Evolutionary conservation across 768 basidiomycete species (phyloP), one percentile per base, ranked within the genome.

Genomic region (Agrocybe chaxingu): DNA sequence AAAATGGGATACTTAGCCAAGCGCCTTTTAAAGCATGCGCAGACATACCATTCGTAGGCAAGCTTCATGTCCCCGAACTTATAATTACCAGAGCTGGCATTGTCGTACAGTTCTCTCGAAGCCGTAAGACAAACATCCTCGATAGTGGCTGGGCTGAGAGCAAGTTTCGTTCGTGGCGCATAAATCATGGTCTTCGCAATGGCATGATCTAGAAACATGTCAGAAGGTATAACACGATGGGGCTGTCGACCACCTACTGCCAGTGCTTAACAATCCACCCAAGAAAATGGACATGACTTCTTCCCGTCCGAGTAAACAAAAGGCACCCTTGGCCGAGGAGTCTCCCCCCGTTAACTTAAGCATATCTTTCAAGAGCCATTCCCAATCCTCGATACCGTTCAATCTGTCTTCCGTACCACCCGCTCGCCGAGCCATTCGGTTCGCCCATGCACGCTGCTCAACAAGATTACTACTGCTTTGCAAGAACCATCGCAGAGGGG

Each of bases 21-120:
- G 19, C 8, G 55, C 60, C 53, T 39, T 34, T 36, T 19, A 3
- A 41, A 29, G 4, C n/a, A 12, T 19, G 10, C 52, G 12, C 41
- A 18, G 18, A 50, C 62, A 54, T 66, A 97, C 96, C 97, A 98
- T 50, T 96, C 92, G 66, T 95, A 95, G 1, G 97, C 97, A 43
- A 92, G 74, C 65, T 93, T 96, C 95, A 99, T 98, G 45, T 96
- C 92, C 3, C 96, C 95, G 34, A 80, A 77, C 57, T 92, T 90
- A 63, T 93, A 87, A 61, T 98, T 99, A 4, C 93, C 97, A 0
- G 85, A 88, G 55, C 78, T 84, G 2, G 97, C 89, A 59, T 98
- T 98, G 63, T 98, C 93, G 66, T 98, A 99, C 54, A 97, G 84
- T 70, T 98, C 97, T 42, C 82, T 80, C 3, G 91, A 92, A 38